Evolutionary conservation across 108 stramenopile species (phyloP).

Genomic region (Cyclostephanos tholiformis): DNA sequence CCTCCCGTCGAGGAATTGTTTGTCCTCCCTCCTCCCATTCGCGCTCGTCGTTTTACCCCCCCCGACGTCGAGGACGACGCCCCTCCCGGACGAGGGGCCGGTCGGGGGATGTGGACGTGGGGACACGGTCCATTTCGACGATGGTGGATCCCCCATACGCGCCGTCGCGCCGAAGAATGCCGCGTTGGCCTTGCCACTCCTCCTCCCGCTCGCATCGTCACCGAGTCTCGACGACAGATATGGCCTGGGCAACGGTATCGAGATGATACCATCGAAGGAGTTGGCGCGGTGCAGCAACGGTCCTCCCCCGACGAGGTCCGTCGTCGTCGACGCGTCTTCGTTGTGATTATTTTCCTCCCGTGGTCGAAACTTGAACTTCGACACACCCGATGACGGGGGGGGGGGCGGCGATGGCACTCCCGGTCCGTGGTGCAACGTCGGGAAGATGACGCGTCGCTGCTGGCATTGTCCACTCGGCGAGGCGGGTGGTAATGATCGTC

Average conservation of each 20-base stretch:
- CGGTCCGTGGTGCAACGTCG: background rate
- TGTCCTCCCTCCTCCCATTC: no score
- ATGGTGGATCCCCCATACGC: no score
- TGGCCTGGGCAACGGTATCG: background rate
- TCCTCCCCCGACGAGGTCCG: background rate
- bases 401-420: background rate
- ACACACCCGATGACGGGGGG: no score
- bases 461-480: no score
- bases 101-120: background rate
- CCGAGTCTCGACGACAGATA: background rate
- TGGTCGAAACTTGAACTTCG: background rate
- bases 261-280: conserved; percentile 12
- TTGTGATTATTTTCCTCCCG: background rate
- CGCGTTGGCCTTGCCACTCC: background rate
- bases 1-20: no score
- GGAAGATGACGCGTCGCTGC: conserved; percentile 1
- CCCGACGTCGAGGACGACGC: background rate
- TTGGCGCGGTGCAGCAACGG: background rate
- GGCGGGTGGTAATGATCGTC: no score
- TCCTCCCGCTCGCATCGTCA: background rate
- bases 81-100: background rate
- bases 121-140: background rate
- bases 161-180: background rate
- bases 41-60: background rate
- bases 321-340: background rate